Percentiles rank a stretch among this genome's conserved stretches.
These are phyloP conservation scores for Teunomyces funiuensis DNA, from an alignment of 805 yeast genomes.

Conservation along the genomic window DNA sequence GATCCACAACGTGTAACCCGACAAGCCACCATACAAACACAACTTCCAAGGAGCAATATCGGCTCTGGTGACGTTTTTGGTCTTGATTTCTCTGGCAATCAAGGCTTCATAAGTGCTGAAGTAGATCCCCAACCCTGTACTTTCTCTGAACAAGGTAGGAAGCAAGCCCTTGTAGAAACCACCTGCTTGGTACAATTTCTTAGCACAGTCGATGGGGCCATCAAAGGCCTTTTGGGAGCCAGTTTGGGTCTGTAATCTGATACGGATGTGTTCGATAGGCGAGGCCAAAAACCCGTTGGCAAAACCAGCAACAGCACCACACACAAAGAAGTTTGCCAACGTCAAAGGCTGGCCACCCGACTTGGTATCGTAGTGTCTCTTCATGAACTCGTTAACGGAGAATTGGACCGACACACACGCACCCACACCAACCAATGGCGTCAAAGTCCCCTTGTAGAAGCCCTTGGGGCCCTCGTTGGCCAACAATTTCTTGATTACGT, in stretches of 20 bases:
- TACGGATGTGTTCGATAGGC: constrained; percentile 94
- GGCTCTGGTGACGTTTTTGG: constrained; percentile 49
- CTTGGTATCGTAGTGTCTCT: constrained; percentile 61
- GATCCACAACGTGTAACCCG: constrained; percentile 90
- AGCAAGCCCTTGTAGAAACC: constrained; percentile 77
- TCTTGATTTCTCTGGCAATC: constrained; percentile 62
- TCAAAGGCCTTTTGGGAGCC: constrained; percentile 47
- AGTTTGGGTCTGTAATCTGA: constrained; percentile 88
- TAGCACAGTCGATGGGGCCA: constrained; percentile 77
- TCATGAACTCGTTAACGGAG: constrained; percentile 93
- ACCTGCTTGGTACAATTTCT: constrained; percentile 50
- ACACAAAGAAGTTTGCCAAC: constrained; percentile 66
- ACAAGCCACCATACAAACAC: constrained; percentile 84
- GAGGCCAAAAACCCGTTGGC: constrained; percentile 87
- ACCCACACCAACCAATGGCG: constrained; percentile 63
- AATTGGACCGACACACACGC: constrained; percentile 97
- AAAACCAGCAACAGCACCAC: constrained; percentile 91
- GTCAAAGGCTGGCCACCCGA: constrained; percentile 48
- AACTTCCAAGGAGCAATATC: constrained; percentile 86
- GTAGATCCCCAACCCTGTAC: constrained; percentile 94
- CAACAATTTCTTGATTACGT: constrained; percentile 70
- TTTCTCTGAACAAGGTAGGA: constrained; percentile 92
- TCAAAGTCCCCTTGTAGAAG: constrained; percentile 47
- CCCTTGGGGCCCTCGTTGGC: constrained; percentile 43
- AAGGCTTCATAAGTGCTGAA: constrained; percentile 90